These are phyloP conservation scores for Casuarina glauca DNA, from an alignment of 306 rosid species.

Conservation along the genomic window DNA sequence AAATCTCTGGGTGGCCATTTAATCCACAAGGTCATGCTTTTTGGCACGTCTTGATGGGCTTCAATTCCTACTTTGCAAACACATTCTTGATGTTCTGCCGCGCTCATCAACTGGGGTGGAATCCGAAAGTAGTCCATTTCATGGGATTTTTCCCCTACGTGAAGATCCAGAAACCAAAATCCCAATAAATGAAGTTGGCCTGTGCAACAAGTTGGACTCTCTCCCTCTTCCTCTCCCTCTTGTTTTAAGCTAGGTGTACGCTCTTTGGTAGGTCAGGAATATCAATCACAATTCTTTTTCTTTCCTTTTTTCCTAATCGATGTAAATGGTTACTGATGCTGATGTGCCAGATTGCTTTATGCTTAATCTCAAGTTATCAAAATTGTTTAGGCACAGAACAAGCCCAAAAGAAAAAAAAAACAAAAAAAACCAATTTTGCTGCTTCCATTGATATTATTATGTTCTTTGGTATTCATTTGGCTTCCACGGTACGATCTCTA, in stretches of 20 bases:
- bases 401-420: neutral
- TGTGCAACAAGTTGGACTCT: neutral
- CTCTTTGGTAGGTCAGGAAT: neutral
- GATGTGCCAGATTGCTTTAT: neutral
- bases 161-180: conserved; percentile 75
- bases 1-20: conserved; percentile 52
- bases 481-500: too few relatives aligned
- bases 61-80: conserved; percentile 68
- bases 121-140: conserved; percentile 54
- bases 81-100: conserved; percentile 91
- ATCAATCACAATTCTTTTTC: neutral
- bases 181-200: conserved; percentile 40
- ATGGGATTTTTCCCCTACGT: conserved; percentile 72
- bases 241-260: neutral
- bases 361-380: neutral
- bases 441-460: too few relatives aligned
- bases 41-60: conserved; percentile 84
- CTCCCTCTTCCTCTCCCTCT: neutral
- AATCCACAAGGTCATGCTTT: conserved; percentile 87
- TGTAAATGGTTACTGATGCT: neutral
- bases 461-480: too few relatives aligned
- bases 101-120: conserved; percentile 76
- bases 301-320: neutral
- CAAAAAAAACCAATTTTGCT: too few relatives aligned
- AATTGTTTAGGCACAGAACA: neutral